Evolutionary conservation across 345 rosid species (phyloP), one percentile per base, ranked within the genome.

Genomic region (Corchorus olitorius): DNA sequence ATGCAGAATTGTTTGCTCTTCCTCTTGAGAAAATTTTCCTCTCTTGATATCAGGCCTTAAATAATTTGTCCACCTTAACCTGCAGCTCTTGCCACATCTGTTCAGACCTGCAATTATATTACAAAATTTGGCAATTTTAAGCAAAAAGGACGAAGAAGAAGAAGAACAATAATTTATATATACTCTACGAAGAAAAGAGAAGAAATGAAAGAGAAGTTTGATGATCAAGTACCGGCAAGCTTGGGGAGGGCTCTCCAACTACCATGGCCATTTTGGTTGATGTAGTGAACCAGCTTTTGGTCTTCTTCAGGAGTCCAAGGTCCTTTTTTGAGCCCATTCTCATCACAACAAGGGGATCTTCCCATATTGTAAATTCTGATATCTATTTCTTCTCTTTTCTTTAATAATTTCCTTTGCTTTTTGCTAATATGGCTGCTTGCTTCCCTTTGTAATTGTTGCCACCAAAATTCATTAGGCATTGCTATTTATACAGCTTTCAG

Each of bases 221-320:
- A 39, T 27, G 27, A 27, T 27, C 27, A 1, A 27, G 27, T 1
- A 83, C 92, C 92, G 77, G 92, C 87, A 65, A 89, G 88, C 81
- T 83, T 84, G 17, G 92, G 92, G n/a, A 89, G 90, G 73, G 90
- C 90, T 80, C 90, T 81, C 92, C 92, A 89, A 74, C 92, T 89
- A 39, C 90, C 92, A 76, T 87, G 92, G 78, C 92, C 92, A 59
- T 85, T 86, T 37, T 81, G 79, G 54, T 85, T 76, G 35, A 89
- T 89, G 76, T 84, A 46, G 0, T 87, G 84, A n/a, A 84, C 78
- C 59, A 89, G 92, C 75, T 81, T 82, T 75, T 85, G 81, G 71
- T 89, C 92, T 81, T 89, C 92, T 79, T 89, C 88, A 8, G 92
- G 85, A 75, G 88, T 87, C 92, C 92, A 89, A 4, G 92, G 92